Percentiles rank a stretch among this genome's conserved stretches.
phyloP scores from a whole-genome alignment of 2,329 filamentous ascomycete species.

The Botryotinia calthae region DNA sequence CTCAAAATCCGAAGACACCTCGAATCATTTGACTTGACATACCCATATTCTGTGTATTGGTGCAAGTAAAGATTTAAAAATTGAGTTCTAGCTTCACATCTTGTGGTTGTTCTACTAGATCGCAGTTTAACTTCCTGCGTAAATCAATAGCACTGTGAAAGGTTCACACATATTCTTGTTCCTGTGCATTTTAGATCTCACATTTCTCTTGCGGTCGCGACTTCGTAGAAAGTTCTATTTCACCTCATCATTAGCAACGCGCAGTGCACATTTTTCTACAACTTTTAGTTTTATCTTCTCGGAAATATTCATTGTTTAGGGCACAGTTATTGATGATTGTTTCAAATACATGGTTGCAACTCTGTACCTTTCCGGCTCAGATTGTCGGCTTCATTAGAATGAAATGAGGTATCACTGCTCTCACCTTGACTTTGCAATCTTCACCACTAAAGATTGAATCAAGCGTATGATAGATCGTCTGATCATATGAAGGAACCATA shows the following conservation, averaged over 20 bases:
- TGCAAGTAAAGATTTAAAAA: neutral
- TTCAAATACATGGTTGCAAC: neutral
- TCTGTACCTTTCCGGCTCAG: neutral
- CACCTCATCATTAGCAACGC: neutral
- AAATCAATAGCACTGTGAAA: neutral
- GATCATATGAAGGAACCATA: neutral
- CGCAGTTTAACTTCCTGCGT: neutral
- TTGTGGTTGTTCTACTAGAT: neutral
- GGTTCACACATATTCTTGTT: neutral
- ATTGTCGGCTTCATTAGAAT: neutral
- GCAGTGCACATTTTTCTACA: neutral
- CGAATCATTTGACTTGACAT: neutral
- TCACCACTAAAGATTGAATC: neutral
- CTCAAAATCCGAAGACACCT: neutral
- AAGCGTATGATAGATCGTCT: rapidly evolving
- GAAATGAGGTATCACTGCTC: rapidly evolving
- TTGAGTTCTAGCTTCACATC: neutral
- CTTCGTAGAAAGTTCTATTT: neutral
- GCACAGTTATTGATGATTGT: neutral
- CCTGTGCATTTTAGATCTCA: neutral
- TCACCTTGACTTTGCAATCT: neutral
- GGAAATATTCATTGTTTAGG: neutral
- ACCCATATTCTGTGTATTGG: neutral
- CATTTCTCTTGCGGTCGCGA: neutral
- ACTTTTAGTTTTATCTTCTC: neutral